Evolutionary conservation across 2,329 filamentous ascomycete genomes (phyloP).

Genomic region (Dactylella cylindrospora): DNA sequence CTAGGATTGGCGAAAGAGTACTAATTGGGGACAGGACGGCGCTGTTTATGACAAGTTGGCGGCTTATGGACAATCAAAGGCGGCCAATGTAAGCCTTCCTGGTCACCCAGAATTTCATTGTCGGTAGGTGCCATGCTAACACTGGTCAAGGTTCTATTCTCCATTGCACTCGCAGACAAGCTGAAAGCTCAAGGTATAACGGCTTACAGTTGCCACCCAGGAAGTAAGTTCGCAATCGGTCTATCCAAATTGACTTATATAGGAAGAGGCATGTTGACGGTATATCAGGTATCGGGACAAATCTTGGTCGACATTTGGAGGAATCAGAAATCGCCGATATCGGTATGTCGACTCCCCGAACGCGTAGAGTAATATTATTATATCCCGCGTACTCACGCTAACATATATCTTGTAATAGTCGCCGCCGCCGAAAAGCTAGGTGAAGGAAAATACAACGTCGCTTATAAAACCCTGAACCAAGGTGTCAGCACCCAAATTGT

Average conservation of each 20-base stretch:
- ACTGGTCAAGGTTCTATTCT: slow-evolving; percentile 7
- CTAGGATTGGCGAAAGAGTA: background rate
- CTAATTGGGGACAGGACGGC: slow-evolving; percentile 7
- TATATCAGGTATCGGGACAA: background rate
- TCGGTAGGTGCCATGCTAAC: background rate
- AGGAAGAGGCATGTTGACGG: background rate
- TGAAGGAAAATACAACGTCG: background rate
- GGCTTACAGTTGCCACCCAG: slow-evolving; percentile 12
- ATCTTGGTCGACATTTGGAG: slow-evolving; percentile 13
- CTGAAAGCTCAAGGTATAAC: slow-evolving; percentile 6
- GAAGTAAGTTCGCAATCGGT: slow-evolving; percentile 1
- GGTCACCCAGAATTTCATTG: background rate
- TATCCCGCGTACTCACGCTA: background rate
- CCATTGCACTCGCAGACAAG: slow-evolving; percentile 14
- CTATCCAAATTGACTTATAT: background rate
- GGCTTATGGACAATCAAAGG: slow-evolving; percentile 22
- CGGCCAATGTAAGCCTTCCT: slow-evolving; percentile 10
- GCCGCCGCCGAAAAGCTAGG: background rate
- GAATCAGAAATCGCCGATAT: slow-evolving; percentile 2
- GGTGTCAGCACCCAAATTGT: slow-evolving; percentile 24
- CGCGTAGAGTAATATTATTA: too few relatives aligned
- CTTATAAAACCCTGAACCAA: slow-evolving; percentile 1
- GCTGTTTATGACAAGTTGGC: slow-evolving; percentile 10
- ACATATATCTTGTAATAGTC: background rate
- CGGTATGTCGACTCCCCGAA: slow-evolving; percentile 1